Evolutionary conservation across 768 basidiomycete genomes (phyloP).

Genomic region (Mycena latifolia): DNA sequence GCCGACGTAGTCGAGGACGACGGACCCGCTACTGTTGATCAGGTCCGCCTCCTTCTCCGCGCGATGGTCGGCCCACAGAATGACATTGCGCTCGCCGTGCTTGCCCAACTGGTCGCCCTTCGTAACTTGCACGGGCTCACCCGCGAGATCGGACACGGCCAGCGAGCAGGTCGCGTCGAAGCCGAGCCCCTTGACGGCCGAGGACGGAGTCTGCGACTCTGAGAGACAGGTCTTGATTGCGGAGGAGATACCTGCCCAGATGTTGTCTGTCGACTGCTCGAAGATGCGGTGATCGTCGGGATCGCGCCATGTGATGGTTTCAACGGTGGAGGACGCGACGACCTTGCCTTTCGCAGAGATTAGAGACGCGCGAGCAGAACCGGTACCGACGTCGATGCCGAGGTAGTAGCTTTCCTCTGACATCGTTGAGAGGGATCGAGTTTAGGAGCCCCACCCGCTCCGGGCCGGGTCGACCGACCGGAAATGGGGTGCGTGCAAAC

Average conservation of each 20-base stretch:
- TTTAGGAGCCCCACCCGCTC: not conserved
- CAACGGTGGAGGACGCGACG: constrained; percentile 82
- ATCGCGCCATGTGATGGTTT: constrained; percentile 90
- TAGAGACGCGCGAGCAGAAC: constrained; percentile 90
- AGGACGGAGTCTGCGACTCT: constrained; percentile 65
- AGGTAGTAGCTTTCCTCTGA: constrained; percentile 66
- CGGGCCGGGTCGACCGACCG: not conserved
- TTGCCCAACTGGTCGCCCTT: constrained; percentile 73
- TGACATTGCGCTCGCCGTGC: constrained; percentile 83
- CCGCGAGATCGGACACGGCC: constrained; percentile 83
- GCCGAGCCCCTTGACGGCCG: constrained; percentile 85
- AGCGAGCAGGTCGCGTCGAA: constrained; percentile 98
- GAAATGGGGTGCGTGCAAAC: too few species aligned
- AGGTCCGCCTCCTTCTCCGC: constrained; percentile 92
- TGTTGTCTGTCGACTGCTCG: constrained; percentile 93
- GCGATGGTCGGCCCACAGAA: constrained; percentile 98
- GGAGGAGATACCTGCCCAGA: constrained; percentile 80
- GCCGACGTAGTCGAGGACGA: constrained; percentile 94
- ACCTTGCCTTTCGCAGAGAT: constrained; percentile 77
- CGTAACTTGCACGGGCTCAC: constrained; percentile 81
- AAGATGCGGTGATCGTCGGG: constrained; percentile 90
- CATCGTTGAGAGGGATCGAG: constrained; percentile 49
- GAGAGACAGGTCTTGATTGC: constrained; percentile 75
- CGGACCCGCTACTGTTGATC: constrained; percentile 88
- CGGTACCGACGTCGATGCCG: constrained; percentile 91